These are phyloP conservation scores for Fusarium nisikadoi DNA, from an alignment of 2,329 filamentous ascomycete species.

Conservation along the genomic window DNA sequence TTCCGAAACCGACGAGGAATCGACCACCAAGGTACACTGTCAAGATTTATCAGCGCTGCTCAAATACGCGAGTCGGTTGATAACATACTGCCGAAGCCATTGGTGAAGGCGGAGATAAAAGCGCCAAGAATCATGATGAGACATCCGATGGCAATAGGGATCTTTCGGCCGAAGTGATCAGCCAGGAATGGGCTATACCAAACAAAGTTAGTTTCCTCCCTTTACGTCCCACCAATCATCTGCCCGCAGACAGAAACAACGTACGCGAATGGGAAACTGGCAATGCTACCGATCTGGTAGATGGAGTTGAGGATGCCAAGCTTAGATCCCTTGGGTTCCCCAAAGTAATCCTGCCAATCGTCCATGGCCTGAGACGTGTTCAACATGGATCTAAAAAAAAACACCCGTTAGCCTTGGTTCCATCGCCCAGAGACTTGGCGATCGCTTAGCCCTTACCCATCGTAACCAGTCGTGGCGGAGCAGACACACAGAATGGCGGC, in stretches of 20 bases:
- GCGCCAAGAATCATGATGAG: slow-evolving; percentile 59
- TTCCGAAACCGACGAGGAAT: slow-evolving; percentile 68
- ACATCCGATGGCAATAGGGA: slow-evolving; percentile 56
- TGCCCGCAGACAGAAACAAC: background rate
- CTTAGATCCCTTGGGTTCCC: slow-evolving; percentile 48
- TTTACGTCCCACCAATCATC: background rate
- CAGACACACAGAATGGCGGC: slow-evolving; percentile 64
- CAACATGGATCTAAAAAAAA: slow-evolving; percentile 52
- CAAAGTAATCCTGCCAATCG: slow-evolving; percentile 62
- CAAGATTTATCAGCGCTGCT: background rate
- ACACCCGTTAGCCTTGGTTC: background rate
- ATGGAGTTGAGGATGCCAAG: slow-evolving; percentile 62
- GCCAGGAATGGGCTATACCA: slow-evolving; percentile 48
- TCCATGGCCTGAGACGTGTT: slow-evolving; percentile 69
- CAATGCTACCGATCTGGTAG: slow-evolving; percentile 57
- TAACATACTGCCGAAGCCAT: slow-evolving; percentile 55
- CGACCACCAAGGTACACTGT: slow-evolving; percentile 54
- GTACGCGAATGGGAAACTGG: slow-evolving; percentile 24
- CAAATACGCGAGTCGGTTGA: background rate
- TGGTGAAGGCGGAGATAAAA: slow-evolving; percentile 54
- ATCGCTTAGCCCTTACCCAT: slow-evolving; percentile 52
- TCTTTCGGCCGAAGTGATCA: slow-evolving; percentile 56
- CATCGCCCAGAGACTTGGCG: no score
- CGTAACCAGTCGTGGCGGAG: slow-evolving; percentile 71
- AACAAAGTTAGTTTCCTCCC: background rate